These are phyloP conservation scores for Candida albicans DNA, from an alignment of 1,139 yeast genomes.

Conservation along the genomic window DNA sequence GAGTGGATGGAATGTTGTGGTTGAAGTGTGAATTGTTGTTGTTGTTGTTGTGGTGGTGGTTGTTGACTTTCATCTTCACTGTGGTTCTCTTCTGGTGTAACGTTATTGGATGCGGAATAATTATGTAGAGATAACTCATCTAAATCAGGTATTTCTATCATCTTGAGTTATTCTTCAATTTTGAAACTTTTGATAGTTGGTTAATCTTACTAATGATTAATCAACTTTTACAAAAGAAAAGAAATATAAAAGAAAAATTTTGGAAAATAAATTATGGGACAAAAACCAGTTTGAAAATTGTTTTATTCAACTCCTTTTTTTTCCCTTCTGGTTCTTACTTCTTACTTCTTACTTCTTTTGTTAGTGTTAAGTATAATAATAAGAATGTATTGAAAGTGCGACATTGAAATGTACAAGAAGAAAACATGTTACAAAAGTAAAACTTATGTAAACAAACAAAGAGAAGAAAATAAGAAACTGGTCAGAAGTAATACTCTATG, in stretches of 20 bases:
- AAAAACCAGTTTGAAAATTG: not conserved
- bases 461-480: no score
- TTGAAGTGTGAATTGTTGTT: slow-evolving; percentile 12
- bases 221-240: not conserved
- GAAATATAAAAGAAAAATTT: not conserved
- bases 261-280: not conserved
- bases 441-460: no score
- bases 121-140: slow-evolving; percentile 22
- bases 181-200: not conserved
- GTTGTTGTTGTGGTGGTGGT: slow-evolving; percentile 5
- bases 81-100: slow-evolving; percentile 2
- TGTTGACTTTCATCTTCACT: slow-evolving; percentile 1
- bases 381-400: no score
- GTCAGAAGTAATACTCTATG: no score
- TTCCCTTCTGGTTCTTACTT: not conserved
- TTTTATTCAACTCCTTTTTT: not conserved
- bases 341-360: not conserved
- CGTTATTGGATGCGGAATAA: slow-evolving; percentile 1
- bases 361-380: no score
- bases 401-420: no score
- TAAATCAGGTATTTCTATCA: slow-evolving; percentile 46
- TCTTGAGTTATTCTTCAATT: slow-evolving; percentile 9
- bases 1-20: slow-evolving; percentile 2
- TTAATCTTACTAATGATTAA: no score
- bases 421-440: no score